Base-by-base conservation (phyloP, 805 yeast genomes). In the Saitoella complicata region DNA sequence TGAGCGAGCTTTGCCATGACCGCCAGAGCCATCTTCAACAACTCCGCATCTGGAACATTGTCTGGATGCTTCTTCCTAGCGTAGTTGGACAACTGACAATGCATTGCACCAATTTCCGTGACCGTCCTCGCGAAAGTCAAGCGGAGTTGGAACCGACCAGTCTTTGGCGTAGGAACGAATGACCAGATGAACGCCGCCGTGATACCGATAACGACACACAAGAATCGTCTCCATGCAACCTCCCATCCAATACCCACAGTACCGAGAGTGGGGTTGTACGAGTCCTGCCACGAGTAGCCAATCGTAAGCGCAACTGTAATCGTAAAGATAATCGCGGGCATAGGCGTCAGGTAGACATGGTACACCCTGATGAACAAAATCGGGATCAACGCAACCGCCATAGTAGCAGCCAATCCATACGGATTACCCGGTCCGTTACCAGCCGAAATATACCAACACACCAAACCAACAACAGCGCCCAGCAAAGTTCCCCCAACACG, bases 171-270 rank as follows among this genome's bases (percentile, higher is more conserved):
- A 1, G 66, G 65, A 10, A 59, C 44, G 6, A 60, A 40, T 4
- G 61, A 56, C 4, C 59, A 61, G 2, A 62, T 38, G 38, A 59
- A 55, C 1, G 56, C 61, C 5, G 59, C 46, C 4, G 55, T 9
- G 11, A 62, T 44, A 3, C 65, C 66, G 31, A 55, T 49, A 2
- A 53, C 38, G 6, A 60, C 64, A 5, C 59, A 55, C 3, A 56
- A 58, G 35, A 58, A 57, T 9, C 65, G 53, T n/a, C 58, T 48
- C 62, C 63, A 60, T 1, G 65, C 63, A 11, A 56, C 56, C 0
- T 49, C 45, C 44, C 50, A 60, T 4, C 66, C 66, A 4, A 47
- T 44, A 1, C 55, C 58, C 5, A 57, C 49, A 8, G 37, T 49
- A 9, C 48, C 48, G 0, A 53, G 51, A 0, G 48, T 41, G 1